Conservation (phyloP, 306 rosid species). For the Cucurbita ficifolia region DNA sequence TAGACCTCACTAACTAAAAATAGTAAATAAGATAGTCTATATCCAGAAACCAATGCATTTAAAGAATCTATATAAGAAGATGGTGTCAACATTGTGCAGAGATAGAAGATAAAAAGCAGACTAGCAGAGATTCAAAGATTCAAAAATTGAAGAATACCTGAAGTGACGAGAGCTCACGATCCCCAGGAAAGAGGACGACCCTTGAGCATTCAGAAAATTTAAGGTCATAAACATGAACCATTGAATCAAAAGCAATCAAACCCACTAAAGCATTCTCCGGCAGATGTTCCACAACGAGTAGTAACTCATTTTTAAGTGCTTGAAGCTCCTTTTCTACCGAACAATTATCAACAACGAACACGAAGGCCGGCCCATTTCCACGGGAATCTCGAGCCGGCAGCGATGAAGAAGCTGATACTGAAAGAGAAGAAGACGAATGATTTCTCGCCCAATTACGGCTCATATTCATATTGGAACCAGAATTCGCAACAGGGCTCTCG, state of each 20-base stretch:
- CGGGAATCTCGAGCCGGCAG: slow-evolving; percentile 18
- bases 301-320: slow-evolving; percentile 46
- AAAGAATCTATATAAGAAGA: background rate
- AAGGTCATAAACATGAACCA: slow-evolving; percentile 62
- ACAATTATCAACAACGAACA: slow-evolving; percentile 50
- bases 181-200: slow-evolving; percentile 38
- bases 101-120: background rate
- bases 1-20: background rate
- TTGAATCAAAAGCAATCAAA: slow-evolving; percentile 57
- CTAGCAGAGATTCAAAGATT: background rate
- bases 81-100: background rate
- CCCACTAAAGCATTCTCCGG: slow-evolving; percentile 54
- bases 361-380: slow-evolving; percentile 36
- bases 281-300: slow-evolving; percentile 42
- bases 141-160: slow-evolving; percentile 28
- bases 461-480: slow-evolving; percentile 11
- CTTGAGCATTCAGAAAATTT: slow-evolving; percentile 45
- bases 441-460: slow-evolving; percentile 17
- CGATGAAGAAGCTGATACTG: slow-evolving; percentile 23
- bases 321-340: slow-evolving; percentile 38
- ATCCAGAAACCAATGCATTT: background rate
- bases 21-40: background rate
- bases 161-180: slow-evolving; percentile 42
- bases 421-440: slow-evolving; percentile 21
- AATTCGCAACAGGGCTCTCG: slow-evolving; percentile 8